Conservation (phyloP, 2,329 filamentous ascomycete genomes). For the Neofusicoccum sp. region DNA sequence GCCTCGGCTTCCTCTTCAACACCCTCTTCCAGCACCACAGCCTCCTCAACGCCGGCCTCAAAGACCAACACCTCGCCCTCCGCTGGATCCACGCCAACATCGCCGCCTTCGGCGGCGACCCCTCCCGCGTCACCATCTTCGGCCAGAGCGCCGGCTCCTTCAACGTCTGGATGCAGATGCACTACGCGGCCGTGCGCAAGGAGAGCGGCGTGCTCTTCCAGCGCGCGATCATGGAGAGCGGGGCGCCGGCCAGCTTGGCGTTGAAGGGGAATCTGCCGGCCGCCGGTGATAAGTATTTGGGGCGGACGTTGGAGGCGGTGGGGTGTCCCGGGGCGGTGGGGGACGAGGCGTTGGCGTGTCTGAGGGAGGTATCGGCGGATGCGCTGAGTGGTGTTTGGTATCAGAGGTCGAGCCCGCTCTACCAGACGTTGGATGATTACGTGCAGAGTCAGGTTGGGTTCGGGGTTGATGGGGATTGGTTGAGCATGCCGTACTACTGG, state of each 20-base stretch:
- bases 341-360: neutral
- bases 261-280: slow-evolving; percentile 35
- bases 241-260: slow-evolving; percentile 36
- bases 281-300: slow-evolving; percentile 22
- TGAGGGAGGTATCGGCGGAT: slow-evolving; percentile 25
- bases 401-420: neutral
- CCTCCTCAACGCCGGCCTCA: slow-evolving; percentile 51
- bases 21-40: slow-evolving; percentile 55
- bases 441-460: slow-evolving; percentile 8
- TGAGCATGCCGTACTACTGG: slow-evolving; percentile 2
- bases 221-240: slow-evolving; percentile 43
- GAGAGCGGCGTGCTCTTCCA: slow-evolving; percentile 43
- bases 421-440: slow-evolving; percentile 4
- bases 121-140: slow-evolving; percentile 40
- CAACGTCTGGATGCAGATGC: slow-evolving; percentile 40
- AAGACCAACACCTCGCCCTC: slow-evolving; percentile 50
- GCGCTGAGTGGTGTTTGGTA: slow-evolving; percentile 24
- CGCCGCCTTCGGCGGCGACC: slow-evolving; percentile 45
- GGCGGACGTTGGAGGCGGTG: slow-evolving; percentile 33
- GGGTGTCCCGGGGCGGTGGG: neutral
- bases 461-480: neutral
- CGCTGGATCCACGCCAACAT: slow-evolving; percentile 50
- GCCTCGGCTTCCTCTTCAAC: slow-evolving; percentile 70
- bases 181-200: slow-evolving; percentile 39
- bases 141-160: slow-evolving; percentile 42